phyloP scores from a whole-genome alignment of 2,329 filamentous ascomycete species.

The Colletotrichum cordylinicola region DNA sequence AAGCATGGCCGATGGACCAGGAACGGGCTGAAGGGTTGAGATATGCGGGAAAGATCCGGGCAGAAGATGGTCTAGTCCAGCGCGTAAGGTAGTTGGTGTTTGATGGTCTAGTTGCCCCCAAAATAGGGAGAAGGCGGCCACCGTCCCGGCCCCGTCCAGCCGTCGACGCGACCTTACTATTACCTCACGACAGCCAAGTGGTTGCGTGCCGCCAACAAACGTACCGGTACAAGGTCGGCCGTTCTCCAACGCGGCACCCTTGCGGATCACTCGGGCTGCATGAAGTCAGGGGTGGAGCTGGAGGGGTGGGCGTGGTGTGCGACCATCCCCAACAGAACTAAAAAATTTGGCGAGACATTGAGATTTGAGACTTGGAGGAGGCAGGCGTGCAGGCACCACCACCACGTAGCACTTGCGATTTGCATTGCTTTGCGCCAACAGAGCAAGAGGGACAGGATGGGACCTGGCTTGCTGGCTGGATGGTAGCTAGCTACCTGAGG shows the following conservation, averaged over 20 bases:
- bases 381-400: neutral
- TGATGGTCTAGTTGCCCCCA: neutral
- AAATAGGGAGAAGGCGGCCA: neutral
- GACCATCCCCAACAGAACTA: slow-evolving; percentile 49
- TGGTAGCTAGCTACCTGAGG: neutral
- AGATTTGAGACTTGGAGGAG: slow-evolving; percentile 18
- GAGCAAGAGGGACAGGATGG: neutral
- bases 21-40: neutral
- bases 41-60: slow-evolving; percentile 13
- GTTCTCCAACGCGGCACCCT: slow-evolving; percentile 22
- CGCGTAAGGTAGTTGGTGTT: neutral
- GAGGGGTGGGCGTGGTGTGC: slow-evolving; percentile 19
- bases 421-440: neutral
- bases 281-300: slow-evolving; percentile 20
- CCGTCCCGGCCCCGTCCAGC: neutral
- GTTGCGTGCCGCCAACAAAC: slow-evolving; percentile 5
- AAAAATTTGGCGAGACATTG: slow-evolving; percentile 30
- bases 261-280: slow-evolving; percentile 22
- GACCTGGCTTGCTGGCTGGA: neutral
- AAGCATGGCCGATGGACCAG: neutral
- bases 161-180: neutral
- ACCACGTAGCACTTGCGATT: neutral
- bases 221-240: slow-evolving; percentile 29
- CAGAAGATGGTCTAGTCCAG: neutral
- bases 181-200: neutral